Evolutionary conservation across 2,329 filamentous ascomycete genomes (phyloP).

Genomic region (Alternaria metachromatica): DNA sequence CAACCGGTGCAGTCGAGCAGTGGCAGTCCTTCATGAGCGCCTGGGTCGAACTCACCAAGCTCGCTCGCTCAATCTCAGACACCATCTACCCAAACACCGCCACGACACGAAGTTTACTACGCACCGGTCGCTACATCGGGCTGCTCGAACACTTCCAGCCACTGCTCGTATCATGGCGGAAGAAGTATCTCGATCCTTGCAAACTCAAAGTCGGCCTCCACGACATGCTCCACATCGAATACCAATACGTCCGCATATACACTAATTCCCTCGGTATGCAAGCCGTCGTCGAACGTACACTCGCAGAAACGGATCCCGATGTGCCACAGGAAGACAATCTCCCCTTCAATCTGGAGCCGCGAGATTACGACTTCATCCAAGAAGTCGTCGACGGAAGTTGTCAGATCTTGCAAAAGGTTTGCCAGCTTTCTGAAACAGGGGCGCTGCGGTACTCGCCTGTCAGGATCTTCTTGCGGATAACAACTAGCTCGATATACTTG

Average conservation of each 20-base stretch:
- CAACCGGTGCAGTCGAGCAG: constrained; percentile 50
- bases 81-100: constrained; percentile 58
- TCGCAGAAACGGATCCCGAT: constrained; percentile 49
- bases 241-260: constrained; percentile 53
- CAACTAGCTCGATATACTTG: constrained; percentile 62
- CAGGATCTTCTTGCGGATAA: constrained; percentile 61
- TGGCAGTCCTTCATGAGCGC: constrained; percentile 61
- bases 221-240: constrained; percentile 62
- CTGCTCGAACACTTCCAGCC: constrained; percentile 57
- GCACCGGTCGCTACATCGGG: constrained; percentile 59
- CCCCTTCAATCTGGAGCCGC: constrained; percentile 54
- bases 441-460: constrained; percentile 61
- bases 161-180: constrained; percentile 49
- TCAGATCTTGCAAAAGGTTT: constrained; percentile 59
- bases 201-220: constrained; percentile 50
- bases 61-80: constrained; percentile 60
- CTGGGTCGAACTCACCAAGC: constrained; percentile 54
- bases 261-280: constrained; percentile 61
- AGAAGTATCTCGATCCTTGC: constrained; percentile 49
- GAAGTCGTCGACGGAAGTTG: constrained; percentile 63
- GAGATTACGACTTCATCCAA: constrained; percentile 63
- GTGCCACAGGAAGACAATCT: constrained; percentile 49
- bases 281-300: constrained; percentile 62
- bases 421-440: constrained; percentile 55
- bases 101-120: constrained; percentile 50